These are phyloP conservation scores for Nicotiana noctiflora DNA, from an alignment of 257 asterid genomes.

Conservation along the genomic window DNA sequence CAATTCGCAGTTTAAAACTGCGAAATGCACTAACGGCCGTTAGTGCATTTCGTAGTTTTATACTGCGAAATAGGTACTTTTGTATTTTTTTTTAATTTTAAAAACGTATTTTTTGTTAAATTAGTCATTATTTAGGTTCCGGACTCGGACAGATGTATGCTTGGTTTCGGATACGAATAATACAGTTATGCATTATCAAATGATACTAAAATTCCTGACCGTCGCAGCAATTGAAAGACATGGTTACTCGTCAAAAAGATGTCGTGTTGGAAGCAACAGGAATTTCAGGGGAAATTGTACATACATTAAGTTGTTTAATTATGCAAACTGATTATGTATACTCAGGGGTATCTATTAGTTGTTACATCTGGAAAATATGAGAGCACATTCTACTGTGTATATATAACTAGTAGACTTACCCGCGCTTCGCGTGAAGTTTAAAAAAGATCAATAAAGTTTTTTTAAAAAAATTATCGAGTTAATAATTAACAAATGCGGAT, in stretches of 20 bases:
- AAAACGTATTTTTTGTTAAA: too few species aligned
- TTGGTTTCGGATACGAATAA: not conserved
- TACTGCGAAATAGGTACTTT: too few species aligned
- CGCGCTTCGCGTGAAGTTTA: too few species aligned
- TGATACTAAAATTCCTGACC: slow-evolving; percentile 21
- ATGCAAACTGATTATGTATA: not conserved
- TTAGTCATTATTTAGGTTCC: too few species aligned
- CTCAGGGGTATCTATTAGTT: not conserved
- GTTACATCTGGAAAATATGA: not conserved
- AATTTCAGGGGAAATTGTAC: slow-evolving; percentile 73
- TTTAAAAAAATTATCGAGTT: too few species aligned
- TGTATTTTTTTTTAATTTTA: too few species aligned
- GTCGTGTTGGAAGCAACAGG: slow-evolving; percentile 56
- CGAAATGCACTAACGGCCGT: too few species aligned
- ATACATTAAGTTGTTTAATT: slow-evolving; percentile 50
- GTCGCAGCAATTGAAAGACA: slow-evolving; percentile 37
- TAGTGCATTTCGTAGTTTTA: too few species aligned
- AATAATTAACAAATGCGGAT: too few species aligned
- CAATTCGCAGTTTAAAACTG: too few species aligned
- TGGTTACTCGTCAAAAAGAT: slow-evolving; percentile 47
- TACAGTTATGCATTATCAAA: not conserved
- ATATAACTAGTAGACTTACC: too few species aligned
- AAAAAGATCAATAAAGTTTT: too few species aligned
- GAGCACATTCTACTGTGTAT: not conserved
- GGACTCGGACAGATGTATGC: slow-evolving; percentile 53